Evolutionary conservation across 75 land plant genomes (phyloP).

Genomic region (Picea sitchensis): DNA sequence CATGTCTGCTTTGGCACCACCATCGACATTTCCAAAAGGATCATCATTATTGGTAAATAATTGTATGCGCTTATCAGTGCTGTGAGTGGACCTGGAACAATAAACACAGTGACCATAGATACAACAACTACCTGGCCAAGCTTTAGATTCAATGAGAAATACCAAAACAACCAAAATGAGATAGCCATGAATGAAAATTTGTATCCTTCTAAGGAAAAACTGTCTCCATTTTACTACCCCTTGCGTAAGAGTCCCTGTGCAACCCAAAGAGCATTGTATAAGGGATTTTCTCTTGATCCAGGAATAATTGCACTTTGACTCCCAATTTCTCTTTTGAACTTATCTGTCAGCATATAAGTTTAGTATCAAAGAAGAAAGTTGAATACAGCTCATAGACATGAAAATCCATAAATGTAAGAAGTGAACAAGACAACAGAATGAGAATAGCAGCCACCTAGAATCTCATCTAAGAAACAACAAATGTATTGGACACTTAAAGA

Average conservation of each 20-base stretch:
- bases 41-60: conserved; percentile 96
- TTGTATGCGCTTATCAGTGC: conserved; percentile 68
- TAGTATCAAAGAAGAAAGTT: conserved; percentile 1
- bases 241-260: conserved; percentile 95
- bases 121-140: neutral
- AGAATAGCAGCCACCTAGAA: too few relatives aligned
- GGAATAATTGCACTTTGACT: conserved; percentile 57
- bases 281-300: conserved; percentile 73
- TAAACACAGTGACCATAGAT: neutral
- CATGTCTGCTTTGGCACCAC: conserved; percentile 68
- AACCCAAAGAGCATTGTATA: conserved; percentile 96
- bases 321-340: conserved; percentile 68
- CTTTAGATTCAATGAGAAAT: conserved; percentile 8
- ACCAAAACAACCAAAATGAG: conserved; percentile 1
- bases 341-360: conserved; percentile 38
- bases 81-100: conserved; percentile 62
- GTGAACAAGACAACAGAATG: too few relatives aligned
- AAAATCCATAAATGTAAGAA: too few relatives aligned
- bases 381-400: too few relatives aligned
- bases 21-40: conserved; percentile 72
- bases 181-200: neutral
- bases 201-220: conserved; percentile 3
- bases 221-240: conserved; percentile 44
- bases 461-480: too few relatives aligned
- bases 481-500: too few relatives aligned